These are phyloP conservation scores for Hypomontagnella submonticulosa DNA, from an alignment of 495 filamentous ascomycete genomes.

Conservation along the genomic window DNA sequence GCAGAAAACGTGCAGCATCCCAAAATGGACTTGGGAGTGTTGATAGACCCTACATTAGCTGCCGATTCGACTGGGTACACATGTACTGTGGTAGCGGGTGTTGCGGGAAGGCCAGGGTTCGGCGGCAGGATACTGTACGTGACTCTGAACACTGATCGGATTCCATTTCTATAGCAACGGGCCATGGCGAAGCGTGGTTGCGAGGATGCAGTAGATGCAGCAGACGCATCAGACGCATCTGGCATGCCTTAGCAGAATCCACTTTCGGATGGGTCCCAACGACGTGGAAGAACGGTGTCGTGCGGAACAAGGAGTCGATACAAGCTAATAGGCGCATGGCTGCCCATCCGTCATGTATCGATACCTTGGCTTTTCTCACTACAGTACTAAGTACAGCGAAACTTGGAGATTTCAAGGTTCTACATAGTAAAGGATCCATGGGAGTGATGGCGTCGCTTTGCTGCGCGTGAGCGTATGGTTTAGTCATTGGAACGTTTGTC, in stretches of 20 bases:
- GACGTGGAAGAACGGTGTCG: conserved; percentile 46
- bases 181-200: conserved; percentile 18
- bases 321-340: conserved; percentile 49
- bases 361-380: conserved; percentile 41
- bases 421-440: conserved; percentile 1
- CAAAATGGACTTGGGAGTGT: conserved; percentile 40
- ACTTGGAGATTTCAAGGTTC: conserved; percentile 2
- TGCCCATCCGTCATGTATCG: conserved; percentile 49
- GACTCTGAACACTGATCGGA: neutral
- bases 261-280: conserved; percentile 42
- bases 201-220: conserved; percentile 10
- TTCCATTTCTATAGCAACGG: conserved; percentile 41
- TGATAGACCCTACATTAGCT: conserved; percentile 33
- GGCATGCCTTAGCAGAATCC: conserved; percentile 40
- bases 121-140: conserved; percentile 31
- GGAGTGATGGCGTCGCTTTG: conserved; percentile 21
- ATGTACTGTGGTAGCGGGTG: conserved; percentile 36
- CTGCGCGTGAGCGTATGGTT: conserved; percentile 33
- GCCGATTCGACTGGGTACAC: conserved; percentile 33
- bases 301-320: conserved; percentile 35
- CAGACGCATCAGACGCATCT: conserved; percentile 42
- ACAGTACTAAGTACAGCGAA: conserved; percentile 25
- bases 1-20: conserved; percentile 36
- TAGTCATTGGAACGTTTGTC: conserved; percentile 37
- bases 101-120: conserved; percentile 40